Base-by-base conservation (phyloP, 371 early-diverging fungal species). In the Mucor piriformis region DNA sequence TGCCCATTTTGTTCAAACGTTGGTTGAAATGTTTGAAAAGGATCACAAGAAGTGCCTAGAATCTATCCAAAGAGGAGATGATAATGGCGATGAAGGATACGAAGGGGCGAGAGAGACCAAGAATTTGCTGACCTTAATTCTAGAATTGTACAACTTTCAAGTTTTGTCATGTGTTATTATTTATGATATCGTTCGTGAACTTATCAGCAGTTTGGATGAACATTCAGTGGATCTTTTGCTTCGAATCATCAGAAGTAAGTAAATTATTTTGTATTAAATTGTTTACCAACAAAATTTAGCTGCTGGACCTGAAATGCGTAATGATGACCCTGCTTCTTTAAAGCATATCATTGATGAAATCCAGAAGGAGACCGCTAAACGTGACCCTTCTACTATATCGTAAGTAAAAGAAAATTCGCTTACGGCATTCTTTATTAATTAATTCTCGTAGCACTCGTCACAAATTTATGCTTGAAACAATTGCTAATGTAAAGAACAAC, bases 381-480 rank as follows among this genome's bases (percentile, higher is more conserved):
- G 78, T 54, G 76, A 82, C 56, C 69, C 75, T 15, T 46, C 43
- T 12, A 72, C 69, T 12, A 61, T 82, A 18, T 70, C 76, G 82
- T 84, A 80, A 67, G 73, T 63, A 33, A 44, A 27, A 33, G 2
- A 37, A 35, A 7, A 18, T 42, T 38, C 8, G 29, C 18, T 25
- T 24, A 49, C n/a, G 15, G 15, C 11, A 34, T 15, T 33, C 13
- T 37, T 37, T 37, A 18, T 3, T 18, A 2, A 18, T 42, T 42
- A 18, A 42, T 42, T 18, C 2, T 5, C 37, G 48, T 50, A 90
- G 88, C 2, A 83, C 87, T 15, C 88, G 97, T 50, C 84, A 87
- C 55, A 90, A 91, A 68, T 98, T 95, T 70, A 91, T 98, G 95
- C 75, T 97, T 38, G 98, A 98, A 74, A 92, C 90, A 10, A 78